Base-by-base conservation (phyloP, 2,329 filamentous ascomycete species). In the Venturia carpophila region DNA sequence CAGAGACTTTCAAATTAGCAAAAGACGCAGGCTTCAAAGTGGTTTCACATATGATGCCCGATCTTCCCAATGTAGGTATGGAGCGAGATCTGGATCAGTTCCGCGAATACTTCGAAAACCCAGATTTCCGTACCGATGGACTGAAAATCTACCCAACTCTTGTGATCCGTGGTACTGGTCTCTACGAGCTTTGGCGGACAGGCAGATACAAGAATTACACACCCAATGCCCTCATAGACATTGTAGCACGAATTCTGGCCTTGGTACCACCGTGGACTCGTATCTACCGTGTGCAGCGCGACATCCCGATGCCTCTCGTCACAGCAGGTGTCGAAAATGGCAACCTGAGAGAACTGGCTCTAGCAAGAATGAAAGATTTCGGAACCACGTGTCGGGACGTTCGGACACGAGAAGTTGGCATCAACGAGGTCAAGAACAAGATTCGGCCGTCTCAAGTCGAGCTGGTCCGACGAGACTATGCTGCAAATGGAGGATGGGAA, bases 231-330 rank as follows among this genome's bases (percentile, higher is more conserved):
- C 83, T 99, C 42, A 91, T 99, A 67, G 94, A 99, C 74, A 85
- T 99, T 19, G 92, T 99, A 0, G 95, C 94, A 3, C 87, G 94
- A n/a, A 99, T 99, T 63, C 80, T 99, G 68, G 94, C 94, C 0
- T 82, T 99, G 2, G 89, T 99, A 0, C 94, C 94, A 0, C 94
- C 94, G 1, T 99, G 94, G 94, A 99, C 95, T 0, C 87, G 94
- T 68, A 99, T 99, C 72, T 99, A 99, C 79, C 91, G 94, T 67
- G 94, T 99, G 0, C 94, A 99, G 79, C 87, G 94, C 75, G 94
- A 99, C 77, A 99, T 99, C 66, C 94, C 94, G n/a, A 99, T 99
- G 94, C 94, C 94, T 0, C 83, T 99, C 30, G 95, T 99, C n/a
- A 97, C 94, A 0, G 96, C 93, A 0, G 94, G 94, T 49, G 94